Conservation (phyloP, 208 protist species). For the Trypanosoma congolense region DNA sequence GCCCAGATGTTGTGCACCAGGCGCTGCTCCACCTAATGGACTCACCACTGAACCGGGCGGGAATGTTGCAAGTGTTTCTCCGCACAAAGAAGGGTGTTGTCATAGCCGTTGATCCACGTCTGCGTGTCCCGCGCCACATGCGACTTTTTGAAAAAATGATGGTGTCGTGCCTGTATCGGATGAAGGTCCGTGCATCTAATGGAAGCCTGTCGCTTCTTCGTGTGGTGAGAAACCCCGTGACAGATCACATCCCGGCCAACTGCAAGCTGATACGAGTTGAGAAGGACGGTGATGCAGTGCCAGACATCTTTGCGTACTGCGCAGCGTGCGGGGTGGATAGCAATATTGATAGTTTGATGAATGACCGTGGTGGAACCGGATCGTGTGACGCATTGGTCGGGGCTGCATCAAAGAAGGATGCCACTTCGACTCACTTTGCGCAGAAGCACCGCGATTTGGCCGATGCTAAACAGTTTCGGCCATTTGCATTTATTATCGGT, state of each 20-base stretch:
- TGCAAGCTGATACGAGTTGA: constrained; percentile 70
- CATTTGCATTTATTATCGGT: constrained; percentile 84
- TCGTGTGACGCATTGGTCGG: constrained; percentile 10
- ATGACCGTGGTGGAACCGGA: constrained; percentile 20
- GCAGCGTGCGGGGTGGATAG: constrained; percentile 26
- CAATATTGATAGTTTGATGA: constrained; percentile 5
- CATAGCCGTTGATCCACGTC: constrained; percentile 95
- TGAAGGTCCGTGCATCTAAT: constrained; percentile 91
- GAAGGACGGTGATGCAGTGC: constrained; percentile 73
- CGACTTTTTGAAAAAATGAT: constrained; percentile 98
- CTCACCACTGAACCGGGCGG: constrained; percentile 97
- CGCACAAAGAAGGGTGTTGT: constrained; percentile 94
- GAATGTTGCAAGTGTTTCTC: constrained; percentile 95
- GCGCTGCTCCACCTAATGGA: constrained; percentile 97
- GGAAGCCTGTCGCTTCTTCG: constrained; percentile 94
- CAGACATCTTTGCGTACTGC: constrained; percentile 57
- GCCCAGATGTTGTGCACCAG: constrained; percentile 99
- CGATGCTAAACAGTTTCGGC: constrained; percentile 48
- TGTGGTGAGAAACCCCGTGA: constrained; percentile 98
- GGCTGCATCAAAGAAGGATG: constrained; percentile 23
- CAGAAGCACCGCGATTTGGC: constrained; percentile 29
- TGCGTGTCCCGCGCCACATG: constrained; percentile 97
- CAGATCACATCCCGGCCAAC: constrained; percentile 95
- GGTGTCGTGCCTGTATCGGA: constrained; percentile 98
- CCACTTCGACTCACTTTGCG: constrained; percentile 35